Base-by-base conservation (phyloP, 306 rosid species). In the Prunus mira region DNA sequence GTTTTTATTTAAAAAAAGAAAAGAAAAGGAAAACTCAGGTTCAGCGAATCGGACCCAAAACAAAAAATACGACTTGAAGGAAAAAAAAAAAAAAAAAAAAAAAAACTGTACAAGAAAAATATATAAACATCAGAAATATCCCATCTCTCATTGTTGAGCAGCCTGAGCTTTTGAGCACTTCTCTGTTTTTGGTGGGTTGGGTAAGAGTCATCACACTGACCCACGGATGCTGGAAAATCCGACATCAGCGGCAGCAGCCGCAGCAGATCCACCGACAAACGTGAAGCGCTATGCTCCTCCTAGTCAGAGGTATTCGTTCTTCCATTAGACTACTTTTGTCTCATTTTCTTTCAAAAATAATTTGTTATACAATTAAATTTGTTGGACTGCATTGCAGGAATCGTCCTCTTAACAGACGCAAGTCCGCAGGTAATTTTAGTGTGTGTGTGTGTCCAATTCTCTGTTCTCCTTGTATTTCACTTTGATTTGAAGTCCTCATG, bases 221-320 rank as follows among this genome's bases (percentile, higher is more conserved):
- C 65, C 65, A 14, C 30, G 43, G 82, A 89, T 85, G 94, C 85
- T 87, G 15, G 94, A 89, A 77, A 87, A 83, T 75, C 69, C 79
- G 68, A 76, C 73, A 25, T 3, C 87, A 27, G 34, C 82, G 28
- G 78, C 83, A 12, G 8, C 84, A 52, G 62, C 85, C 50, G 87
- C 85, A 43, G 56, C 87, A 50, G 76, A 76, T 34, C 27, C 89
- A 9, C 73, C 50, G 43, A 12, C 76, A 19, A 54, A 41, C 30
- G 80, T 76, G 14, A 89, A 82, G 86, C 91, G 91, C 76, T 89
- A 89, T 80, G 90, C 94, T 82, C 90, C 91, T 74, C 94, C 91
- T 24, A 89, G 87, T 84, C 91, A 89, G 69, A 87, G 91, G 94
- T 86, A 19, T 30, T 15, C 30, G 32, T 65, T 19, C 25, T 80